phyloP scores from a whole-genome alignment of 2,329 filamentous ascomycete species.

The Cladobotryum protrusum region DNA sequence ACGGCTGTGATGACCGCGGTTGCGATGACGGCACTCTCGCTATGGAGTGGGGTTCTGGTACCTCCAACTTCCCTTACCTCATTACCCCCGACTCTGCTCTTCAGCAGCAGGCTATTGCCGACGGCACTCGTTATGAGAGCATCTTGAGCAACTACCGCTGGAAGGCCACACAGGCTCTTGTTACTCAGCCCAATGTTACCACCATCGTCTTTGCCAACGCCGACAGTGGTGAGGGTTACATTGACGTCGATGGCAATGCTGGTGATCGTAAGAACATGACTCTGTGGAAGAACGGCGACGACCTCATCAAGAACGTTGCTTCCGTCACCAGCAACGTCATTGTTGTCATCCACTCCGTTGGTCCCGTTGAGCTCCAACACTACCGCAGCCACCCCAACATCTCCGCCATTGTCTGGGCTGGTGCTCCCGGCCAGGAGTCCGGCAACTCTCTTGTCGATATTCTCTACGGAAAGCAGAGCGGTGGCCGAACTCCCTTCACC shows the following conservation, averaged over 20 bases:
- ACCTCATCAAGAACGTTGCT: constrained; percentile 74
- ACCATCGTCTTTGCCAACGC: constrained; percentile 88
- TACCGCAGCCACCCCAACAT: constrained; percentile 73
- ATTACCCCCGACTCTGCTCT: constrained; percentile 68
- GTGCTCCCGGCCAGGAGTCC: constrained; percentile 75
- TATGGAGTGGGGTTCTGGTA: constrained; percentile 76
- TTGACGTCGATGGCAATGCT: constrained; percentile 72
- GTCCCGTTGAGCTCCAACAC: constrained; percentile 69
- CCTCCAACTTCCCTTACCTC: constrained; percentile 68
- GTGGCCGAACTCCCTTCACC: constrained; percentile 74
- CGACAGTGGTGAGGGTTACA: constrained; percentile 79
- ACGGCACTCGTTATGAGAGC: constrained; percentile 57
- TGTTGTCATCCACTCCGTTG: constrained; percentile 81
- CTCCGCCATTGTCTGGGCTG: constrained; percentile 77
- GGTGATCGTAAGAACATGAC: constrained; percentile 93
- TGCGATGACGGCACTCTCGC: constrained; percentile 57
- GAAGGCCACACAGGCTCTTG: constrained; percentile 54
- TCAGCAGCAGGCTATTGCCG: constrained; percentile 53
- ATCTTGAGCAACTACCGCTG: constrained; percentile 60
- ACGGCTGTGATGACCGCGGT: constrained; percentile 66
- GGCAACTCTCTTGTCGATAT: constrained; percentile 74
- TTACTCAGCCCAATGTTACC: constrained; percentile 57
- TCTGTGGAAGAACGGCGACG: constrained; percentile 77
- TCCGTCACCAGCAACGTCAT: constrained; percentile 79
- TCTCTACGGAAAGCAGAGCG: constrained; percentile 76